phyloP scores from a whole-genome alignment of 495 filamentous ascomycete genomes.

The Trichoderma reesei region DNA sequence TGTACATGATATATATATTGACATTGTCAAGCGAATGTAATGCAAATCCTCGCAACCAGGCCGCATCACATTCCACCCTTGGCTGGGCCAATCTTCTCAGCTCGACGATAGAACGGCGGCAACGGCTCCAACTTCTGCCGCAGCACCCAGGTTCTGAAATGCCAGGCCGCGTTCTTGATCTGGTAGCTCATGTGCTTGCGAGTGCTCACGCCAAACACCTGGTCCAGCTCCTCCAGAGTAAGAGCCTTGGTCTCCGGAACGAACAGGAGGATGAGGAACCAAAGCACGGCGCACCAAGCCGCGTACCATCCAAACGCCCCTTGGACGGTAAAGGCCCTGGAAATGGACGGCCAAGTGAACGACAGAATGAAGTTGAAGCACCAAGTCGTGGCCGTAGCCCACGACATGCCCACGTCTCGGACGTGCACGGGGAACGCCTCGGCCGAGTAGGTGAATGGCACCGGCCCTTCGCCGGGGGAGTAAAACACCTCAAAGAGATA shows the following conservation, averaged over 20 bases:
- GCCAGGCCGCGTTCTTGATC: constrained; percentile 29
- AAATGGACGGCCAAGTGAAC: constrained; percentile 54
- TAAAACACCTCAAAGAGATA: constrained; percentile 71
- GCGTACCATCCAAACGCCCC: constrained; percentile 65
- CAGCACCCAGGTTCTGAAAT: constrained; percentile 43
- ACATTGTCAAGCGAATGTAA: not conserved
- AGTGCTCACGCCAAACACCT: constrained; percentile 44
- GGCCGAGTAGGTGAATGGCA: constrained; percentile 76
- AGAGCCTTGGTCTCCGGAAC: constrained; percentile 76
- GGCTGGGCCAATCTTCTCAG: not conserved
- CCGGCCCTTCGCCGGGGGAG: constrained; percentile 70
- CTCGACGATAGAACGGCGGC: constrained; percentile 15
- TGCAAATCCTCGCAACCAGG: not conserved
- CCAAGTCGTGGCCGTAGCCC: constrained; percentile 61
- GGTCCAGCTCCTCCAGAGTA: constrained; percentile 60
- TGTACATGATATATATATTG: no score
- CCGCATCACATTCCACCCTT: no score
- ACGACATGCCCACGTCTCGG: constrained; percentile 58
- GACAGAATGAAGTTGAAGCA: constrained; percentile 59
- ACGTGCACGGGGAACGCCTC: constrained; percentile 72
- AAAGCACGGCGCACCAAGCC: constrained; percentile 57
- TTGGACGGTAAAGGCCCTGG: constrained; percentile 41
- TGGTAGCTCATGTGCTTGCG: constrained; percentile 42
- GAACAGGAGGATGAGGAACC: constrained; percentile 61
- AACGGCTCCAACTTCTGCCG: constrained; percentile 38